These are phyloP conservation scores for Solanum gracilifrons DNA, from an alignment of 257 asterid species.

Conservation along the genomic window DNA sequence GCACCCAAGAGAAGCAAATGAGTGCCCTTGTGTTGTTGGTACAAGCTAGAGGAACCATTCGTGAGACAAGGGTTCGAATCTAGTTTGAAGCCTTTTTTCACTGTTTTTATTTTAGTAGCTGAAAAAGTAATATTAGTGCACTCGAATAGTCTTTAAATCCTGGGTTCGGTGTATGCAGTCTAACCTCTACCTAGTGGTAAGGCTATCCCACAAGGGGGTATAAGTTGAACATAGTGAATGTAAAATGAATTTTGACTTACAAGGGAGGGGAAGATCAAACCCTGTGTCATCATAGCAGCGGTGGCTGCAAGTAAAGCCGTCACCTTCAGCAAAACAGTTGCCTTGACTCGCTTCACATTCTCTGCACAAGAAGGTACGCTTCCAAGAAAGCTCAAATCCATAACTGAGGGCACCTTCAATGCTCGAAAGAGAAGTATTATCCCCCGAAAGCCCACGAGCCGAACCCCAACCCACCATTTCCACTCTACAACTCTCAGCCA, in stretches of 20 bases:
- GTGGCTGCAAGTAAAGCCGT: constrained; percentile 2
- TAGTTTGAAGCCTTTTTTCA: too few species aligned
- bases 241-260: not conserved
- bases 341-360: constrained; percentile 15
- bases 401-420: constrained; percentile 22
- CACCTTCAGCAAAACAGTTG: constrained; percentile 2
- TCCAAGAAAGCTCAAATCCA: constrained; percentile 38
- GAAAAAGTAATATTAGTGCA: too few species aligned
- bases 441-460: not conserved
- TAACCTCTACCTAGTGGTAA: not conserved
- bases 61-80: too few species aligned
- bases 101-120: too few species aligned
- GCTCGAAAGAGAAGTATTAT: constrained; percentile 5
- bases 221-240: not conserved
- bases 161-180: not conserved
- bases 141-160: too few species aligned
- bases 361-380: constrained; percentile 1
- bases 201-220: not conserved
- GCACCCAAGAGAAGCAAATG: too few species aligned
- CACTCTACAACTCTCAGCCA: constrained; percentile 33
- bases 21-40: too few species aligned
- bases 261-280: constrained; percentile 1
- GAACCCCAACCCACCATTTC: constrained; percentile 14
- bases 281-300: not conserved
- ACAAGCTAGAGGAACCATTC: too few species aligned